Evolutionary conservation across 495 filamentous ascomycete genomes (phyloP).

Genomic region (Aspergillus saccharolyticus): DNA sequence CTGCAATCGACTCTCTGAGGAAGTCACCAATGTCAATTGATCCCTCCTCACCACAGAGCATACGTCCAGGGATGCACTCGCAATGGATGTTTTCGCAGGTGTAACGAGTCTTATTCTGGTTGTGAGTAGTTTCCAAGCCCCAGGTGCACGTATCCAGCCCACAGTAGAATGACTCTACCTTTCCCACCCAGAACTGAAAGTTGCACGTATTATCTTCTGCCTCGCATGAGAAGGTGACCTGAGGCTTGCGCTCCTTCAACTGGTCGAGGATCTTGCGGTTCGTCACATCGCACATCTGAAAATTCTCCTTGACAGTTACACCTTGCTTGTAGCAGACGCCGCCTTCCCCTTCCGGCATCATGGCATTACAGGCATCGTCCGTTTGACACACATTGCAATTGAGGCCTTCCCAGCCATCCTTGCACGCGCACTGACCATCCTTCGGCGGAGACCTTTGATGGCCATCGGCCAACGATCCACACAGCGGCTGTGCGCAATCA

Average conservation of each 20-base stretch:
- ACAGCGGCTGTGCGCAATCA: constrained; percentile 82
- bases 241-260: constrained; percentile 74
- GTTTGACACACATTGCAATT: constrained; percentile 96
- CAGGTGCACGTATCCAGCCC: constrained; percentile 76
- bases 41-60: constrained; percentile 86
- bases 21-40: constrained; percentile 93
- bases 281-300: constrained; percentile 96
- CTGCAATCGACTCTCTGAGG: constrained; percentile 69
- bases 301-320: constrained; percentile 86
- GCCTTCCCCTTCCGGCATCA: constrained; percentile 74
- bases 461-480: constrained; percentile 80
- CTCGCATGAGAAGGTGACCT: constrained; percentile 91
- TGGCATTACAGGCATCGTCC: constrained; percentile 72
- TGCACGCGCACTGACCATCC: constrained; percentile 70
- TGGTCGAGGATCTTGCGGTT: constrained; percentile 87
- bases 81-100: constrained; percentile 79
- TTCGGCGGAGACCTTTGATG: constrained; percentile 65
- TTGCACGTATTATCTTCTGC: constrained; percentile 69
- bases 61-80: constrained; percentile 81
- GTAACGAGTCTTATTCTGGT: constrained; percentile 78
- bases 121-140: constrained; percentile 56
- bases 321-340: constrained; percentile 91
- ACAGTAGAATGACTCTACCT: constrained; percentile 95
- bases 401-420: constrained; percentile 94
- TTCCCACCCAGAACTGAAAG: constrained; percentile 97